Evolutionary conservation across 352 stramenopile species (phyloP).

Genomic region (Phytopythium litorale): DNA sequence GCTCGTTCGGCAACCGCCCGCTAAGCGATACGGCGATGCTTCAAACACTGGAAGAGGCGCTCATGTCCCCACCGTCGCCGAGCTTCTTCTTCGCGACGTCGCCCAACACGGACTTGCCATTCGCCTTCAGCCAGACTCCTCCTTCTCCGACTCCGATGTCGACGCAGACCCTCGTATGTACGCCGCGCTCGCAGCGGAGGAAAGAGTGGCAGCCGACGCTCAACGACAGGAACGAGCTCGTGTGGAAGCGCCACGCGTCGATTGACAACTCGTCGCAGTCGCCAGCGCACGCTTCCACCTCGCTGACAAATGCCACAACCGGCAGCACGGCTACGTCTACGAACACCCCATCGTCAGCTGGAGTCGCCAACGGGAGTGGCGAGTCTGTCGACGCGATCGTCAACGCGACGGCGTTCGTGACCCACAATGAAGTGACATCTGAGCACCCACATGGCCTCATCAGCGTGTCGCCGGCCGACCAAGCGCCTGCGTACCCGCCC

Average conservation of each 20-base stretch:
- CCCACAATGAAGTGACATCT: conserved; percentile 14
- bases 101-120: not conserved
- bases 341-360: not conserved
- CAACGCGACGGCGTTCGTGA: conserved; percentile 36
- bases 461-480: conserved; percentile 19
- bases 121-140: not conserved
- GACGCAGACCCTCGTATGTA: not conserved
- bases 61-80: conserved; percentile 5
- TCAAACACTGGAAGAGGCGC: conserved; percentile 3
- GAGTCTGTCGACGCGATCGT: conserved; percentile 19
- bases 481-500: conserved; percentile 28
- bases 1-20: not conserved
- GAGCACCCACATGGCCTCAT: conserved; percentile 22
- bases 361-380: no score
- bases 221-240: conserved; percentile 18
- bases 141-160: conserved; percentile 3
- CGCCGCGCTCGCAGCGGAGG: conserved; percentile 13
- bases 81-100: not conserved
- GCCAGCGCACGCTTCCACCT: not conserved
- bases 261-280: conserved; percentile 1
- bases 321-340: not conserved
- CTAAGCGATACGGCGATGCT: not conserved
- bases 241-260: conserved; percentile 25
- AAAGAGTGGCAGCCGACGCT: conserved; percentile 39
- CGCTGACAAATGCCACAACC: not conserved